Conservation (phyloP, 495 filamentous ascomycete species). For the Xylaria palmicola region DNA sequence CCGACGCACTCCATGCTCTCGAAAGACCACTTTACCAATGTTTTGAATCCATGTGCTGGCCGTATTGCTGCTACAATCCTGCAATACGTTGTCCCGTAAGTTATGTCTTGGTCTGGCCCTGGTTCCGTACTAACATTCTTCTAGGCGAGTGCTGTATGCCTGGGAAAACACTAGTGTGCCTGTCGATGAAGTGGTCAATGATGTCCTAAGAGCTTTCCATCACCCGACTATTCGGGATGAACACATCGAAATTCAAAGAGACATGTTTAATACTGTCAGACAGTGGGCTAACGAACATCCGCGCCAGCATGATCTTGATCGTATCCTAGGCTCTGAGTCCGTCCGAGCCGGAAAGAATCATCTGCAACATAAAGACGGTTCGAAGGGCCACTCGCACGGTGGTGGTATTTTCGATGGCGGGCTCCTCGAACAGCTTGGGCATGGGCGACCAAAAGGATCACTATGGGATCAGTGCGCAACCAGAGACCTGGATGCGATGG, state of each 20-base stretch:
- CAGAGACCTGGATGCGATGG: conserved; percentile 41
- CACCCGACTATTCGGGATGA: conserved; percentile 79
- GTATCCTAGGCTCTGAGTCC: conserved; percentile 72
- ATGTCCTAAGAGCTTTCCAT: conserved; percentile 79
- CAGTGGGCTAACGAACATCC: conserved; percentile 68
- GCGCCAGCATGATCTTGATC: conserved; percentile 65
- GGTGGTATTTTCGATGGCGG: conserved; percentile 40
- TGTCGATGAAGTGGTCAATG: conserved; percentile 73
- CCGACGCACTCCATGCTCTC: conserved; percentile 93
- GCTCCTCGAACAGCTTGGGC: conserved; percentile 41
- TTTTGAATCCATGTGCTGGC: conserved; percentile 85
- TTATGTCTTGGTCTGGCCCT: conserved; percentile 1
- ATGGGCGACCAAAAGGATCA: conserved; percentile 48
- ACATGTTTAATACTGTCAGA: conserved; percentile 82
- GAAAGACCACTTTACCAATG: conserved; percentile 95
- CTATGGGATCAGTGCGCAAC: conserved; percentile 53
- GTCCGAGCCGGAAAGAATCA: conserved; percentile 81
- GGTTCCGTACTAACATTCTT: neutral
- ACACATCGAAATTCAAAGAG: conserved; percentile 69
- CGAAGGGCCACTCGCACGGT: conserved; percentile 35
- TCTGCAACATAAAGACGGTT: conserved; percentile 29
- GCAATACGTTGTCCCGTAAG: conserved; percentile 75
- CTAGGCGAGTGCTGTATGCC: conserved; percentile 74
- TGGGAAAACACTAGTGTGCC: conserved; percentile 84
- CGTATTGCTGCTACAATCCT: conserved; percentile 75